A percentile compares a stretch with the other conserved stretches of the same genome.
phyloP scores from a whole-genome alignment of 192 early-diverging fungal genomes.

The Coemansia sp. region DNA sequence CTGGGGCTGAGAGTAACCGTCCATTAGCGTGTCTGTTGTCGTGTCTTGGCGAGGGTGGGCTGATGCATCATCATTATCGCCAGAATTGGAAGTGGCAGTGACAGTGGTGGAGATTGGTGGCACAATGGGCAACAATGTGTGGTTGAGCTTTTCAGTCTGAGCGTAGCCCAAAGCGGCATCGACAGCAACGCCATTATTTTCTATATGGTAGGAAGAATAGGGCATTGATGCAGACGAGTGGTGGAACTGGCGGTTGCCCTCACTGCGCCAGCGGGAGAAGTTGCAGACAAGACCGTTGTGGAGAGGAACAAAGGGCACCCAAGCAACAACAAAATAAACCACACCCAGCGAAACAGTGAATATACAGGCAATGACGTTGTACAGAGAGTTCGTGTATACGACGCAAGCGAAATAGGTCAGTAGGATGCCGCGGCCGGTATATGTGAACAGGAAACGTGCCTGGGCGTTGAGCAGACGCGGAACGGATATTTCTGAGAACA shows the following conservation, averaged over 20 bases:
- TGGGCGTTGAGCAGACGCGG: constrained; percentile 52
- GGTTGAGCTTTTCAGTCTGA: not conserved
- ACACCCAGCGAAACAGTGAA: constrained; percentile 56
- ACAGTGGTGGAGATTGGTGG: not conserved
- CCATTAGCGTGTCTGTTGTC: not conserved
- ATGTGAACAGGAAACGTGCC: constrained; percentile 58
- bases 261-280: constrained; percentile 39
- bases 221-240: not conserved
- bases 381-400: constrained; percentile 42
- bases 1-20: not conserved
- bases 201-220: not conserved
- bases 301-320: constrained; percentile 46
- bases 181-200: not conserved
- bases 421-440: constrained; percentile 60
- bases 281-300: constrained; percentile 49
- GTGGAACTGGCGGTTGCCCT: constrained; percentile 28
- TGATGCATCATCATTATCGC: not conserved
- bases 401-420: constrained; percentile 64
- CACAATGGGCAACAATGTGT: constrained; percentile 1
- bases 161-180: not conserved
- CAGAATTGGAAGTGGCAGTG: not conserved
- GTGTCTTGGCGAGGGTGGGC: not conserved
- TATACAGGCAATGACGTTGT: constrained; percentile 57
- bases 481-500: constrained; percentile 56
- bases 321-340: constrained; percentile 57